Percentiles rank a stretch among this genome's conserved stretches.
These are phyloP conservation scores for Melocanna baccifera DNA, from an alignment of 176 grass and related monocot genomes.

Conservation along the genomic window DNA sequence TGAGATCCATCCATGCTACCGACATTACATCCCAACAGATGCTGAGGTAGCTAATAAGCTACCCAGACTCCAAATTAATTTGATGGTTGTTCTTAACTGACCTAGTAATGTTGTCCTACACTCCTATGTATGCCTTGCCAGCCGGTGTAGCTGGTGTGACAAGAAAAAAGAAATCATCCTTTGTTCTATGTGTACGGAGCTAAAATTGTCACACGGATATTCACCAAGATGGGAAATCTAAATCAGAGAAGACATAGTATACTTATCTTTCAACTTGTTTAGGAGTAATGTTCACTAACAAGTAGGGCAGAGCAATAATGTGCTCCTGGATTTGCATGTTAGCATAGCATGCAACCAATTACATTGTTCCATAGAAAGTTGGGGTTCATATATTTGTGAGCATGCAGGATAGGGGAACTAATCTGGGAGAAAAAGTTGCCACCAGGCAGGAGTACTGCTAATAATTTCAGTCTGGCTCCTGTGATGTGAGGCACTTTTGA, in stretches of 20 bases:
- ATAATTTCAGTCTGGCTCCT: neutral
- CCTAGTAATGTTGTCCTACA: neutral
- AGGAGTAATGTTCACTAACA: neutral
- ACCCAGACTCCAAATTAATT: neutral
- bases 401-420: neutral
- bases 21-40: neutral
- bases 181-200: neutral
- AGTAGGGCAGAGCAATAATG: constrained; percentile 18
- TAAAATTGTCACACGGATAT: neutral
- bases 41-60: neutral
- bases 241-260: neutral
- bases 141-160: neutral
- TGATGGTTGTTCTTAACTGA: neutral
- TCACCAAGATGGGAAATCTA: neutral
- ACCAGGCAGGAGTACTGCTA: neutral
- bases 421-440: neutral
- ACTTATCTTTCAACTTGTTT: neutral
- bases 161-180: neutral
- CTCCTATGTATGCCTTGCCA: neutral
- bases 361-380: neutral
- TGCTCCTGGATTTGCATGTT: neutral
- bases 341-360: neutral
- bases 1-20: neutral
- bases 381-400: neutral
- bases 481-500: constrained; percentile 8